Evolutionary conservation across 371 early-diverging fungal species (phyloP).

Genomic region (Mucor ambiguus): DNA sequence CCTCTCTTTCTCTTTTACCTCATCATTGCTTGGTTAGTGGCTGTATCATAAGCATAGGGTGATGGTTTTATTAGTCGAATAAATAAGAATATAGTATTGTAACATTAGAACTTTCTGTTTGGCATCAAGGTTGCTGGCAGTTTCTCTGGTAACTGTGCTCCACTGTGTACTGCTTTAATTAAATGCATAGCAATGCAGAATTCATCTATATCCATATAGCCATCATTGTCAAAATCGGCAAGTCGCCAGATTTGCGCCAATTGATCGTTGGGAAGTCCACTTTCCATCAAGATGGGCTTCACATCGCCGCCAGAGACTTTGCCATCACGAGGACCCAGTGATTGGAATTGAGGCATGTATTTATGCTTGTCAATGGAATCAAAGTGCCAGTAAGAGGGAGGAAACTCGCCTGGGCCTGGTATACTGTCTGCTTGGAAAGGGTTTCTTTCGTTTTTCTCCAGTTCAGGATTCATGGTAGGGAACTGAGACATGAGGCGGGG

Average conservation of each 20-base stretch:
- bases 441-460: slow-evolving; percentile 52
- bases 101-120: slow-evolving; percentile 37
- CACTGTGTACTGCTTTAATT: slow-evolving; percentile 51
- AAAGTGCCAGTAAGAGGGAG: slow-evolving; percentile 63
- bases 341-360: slow-evolving; percentile 50
- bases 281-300: slow-evolving; percentile 63
- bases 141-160: slow-evolving; percentile 59
- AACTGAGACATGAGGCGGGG: slow-evolving; percentile 69
- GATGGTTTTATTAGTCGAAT: neutral
- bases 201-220: slow-evolving; percentile 71
- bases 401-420: slow-evolving; percentile 41
- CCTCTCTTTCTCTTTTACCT: slow-evolving; percentile 94
- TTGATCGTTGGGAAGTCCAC: slow-evolving; percentile 57
- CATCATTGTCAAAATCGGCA: slow-evolving; percentile 72
- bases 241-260: slow-evolving; percentile 73
- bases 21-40: slow-evolving; percentile 88
- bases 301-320: slow-evolving; percentile 60
- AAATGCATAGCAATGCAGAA: slow-evolving; percentile 73
- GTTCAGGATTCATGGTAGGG: slow-evolving; percentile 55
- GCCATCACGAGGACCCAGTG: slow-evolving; percentile 62
- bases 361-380: slow-evolving; percentile 53
- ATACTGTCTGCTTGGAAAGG: slow-evolving; percentile 47
- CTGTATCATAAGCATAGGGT: slow-evolving; percentile 53
- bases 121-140: slow-evolving; percentile 56
- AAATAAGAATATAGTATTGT: neutral